phyloP scores from a whole-genome alignment of 2,329 filamentous ascomycete species.

The Chaetomium strumarium region DNA sequence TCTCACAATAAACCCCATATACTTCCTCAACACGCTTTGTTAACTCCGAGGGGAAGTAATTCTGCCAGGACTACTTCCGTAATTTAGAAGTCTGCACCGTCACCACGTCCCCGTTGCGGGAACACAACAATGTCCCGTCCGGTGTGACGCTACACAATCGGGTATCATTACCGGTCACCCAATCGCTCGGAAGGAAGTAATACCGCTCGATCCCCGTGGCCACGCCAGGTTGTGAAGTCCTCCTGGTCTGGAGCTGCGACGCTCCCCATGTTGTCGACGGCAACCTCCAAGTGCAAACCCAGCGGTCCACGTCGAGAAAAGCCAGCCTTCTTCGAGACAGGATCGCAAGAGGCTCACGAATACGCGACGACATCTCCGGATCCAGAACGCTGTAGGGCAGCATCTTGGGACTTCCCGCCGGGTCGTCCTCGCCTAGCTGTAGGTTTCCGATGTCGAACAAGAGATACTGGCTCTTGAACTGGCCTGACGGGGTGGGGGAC shows the following conservation, averaged over 20 bases:
- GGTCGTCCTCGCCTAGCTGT: background rate
- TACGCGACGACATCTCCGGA: background rate
- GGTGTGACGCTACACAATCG: background rate
- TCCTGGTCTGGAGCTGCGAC: background rate
- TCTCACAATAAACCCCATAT: no score
- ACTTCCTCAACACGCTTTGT: no score
- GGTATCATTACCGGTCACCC: background rate
- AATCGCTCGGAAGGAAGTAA: slow-evolving; percentile 9
- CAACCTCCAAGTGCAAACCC: slow-evolving; percentile 7
- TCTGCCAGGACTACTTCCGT: no score
- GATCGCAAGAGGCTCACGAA: slow-evolving; percentile 4
- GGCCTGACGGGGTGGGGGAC: background rate
- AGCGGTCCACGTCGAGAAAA: slow-evolving; percentile 5
- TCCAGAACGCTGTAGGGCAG: background rate
- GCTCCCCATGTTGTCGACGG: background rate
- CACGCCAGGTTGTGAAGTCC: background rate
- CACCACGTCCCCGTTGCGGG: slow-evolving; percentile 3
- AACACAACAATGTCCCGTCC: slow-evolving; percentile 4
- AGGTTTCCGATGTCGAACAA: background rate
- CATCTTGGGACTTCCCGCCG: background rate
- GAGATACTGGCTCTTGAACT: background rate
- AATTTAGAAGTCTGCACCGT: background rate
- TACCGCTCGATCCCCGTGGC: background rate
- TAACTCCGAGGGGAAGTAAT: no score
- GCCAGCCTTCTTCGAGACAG: slow-evolving; percentile 1